These are phyloP conservation scores for Saturnispora dispora DNA, from an alignment of 805 yeast species.

Conservation along the genomic window DNA sequence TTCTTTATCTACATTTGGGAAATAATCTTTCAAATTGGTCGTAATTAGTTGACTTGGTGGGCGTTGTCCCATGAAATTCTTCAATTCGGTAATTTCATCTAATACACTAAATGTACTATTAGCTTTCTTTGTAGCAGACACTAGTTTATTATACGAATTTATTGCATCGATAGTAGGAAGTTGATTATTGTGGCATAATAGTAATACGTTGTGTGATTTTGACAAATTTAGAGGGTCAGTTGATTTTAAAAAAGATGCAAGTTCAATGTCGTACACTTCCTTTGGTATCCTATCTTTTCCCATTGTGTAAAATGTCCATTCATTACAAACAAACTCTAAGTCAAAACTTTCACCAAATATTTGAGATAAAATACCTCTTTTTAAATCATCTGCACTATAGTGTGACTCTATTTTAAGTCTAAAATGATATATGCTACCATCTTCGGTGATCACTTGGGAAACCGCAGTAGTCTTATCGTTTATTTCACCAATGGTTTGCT, in stretches of 20 bases:
- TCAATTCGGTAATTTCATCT: conserved; percentile 3
- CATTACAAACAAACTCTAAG: neutral
- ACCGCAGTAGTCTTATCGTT: neutral
- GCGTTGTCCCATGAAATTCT: conserved; percentile 66
- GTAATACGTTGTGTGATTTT: conserved; percentile 23
- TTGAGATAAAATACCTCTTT: conserved; percentile 2
- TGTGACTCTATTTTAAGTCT: neutral
- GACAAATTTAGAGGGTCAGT: neutral
- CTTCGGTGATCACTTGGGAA: neutral
- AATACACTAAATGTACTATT: neutral
- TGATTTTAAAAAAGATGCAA: neutral
- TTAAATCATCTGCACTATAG: neutral
- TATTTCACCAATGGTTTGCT: conserved; percentile 6
- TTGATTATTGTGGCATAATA: conserved; percentile 57
- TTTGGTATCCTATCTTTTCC: neutral
- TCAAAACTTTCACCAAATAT: neutral
- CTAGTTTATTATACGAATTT: conserved; percentile 37
- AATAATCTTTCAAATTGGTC: conserved; percentile 79
- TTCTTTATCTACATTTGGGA: conserved; percentile 70
- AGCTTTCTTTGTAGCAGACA: neutral
- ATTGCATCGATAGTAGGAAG: conserved; percentile 56
- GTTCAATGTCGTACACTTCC: conserved; percentile 1
- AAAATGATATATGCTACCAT: conserved; percentile 5
- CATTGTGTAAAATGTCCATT: conserved; percentile 6
- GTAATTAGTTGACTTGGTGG: conserved; percentile 92